Evolutionary conservation across 257 asterid genomes (phyloP).

Genomic region (Solanum bulbocastanum): DNA sequence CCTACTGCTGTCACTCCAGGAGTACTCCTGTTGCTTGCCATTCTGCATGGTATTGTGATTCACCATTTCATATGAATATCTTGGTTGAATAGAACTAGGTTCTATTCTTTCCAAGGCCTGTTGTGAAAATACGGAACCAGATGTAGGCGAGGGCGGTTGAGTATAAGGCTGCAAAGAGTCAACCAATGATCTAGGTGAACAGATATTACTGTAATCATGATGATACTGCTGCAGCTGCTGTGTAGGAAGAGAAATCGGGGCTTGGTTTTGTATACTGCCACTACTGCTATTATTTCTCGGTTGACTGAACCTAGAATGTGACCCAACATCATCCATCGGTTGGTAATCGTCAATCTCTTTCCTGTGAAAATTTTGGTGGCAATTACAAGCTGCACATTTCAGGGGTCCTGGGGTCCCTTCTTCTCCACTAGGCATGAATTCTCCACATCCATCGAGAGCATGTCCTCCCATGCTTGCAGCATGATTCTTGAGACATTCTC

Average conservation of each 20-base stretch:
- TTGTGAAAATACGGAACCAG: slow-evolving; percentile 31
- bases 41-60: slow-evolving; percentile 30
- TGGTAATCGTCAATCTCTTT: neutral
- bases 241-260: neutral
- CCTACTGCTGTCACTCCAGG: slow-evolving; percentile 32
- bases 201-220: neutral
- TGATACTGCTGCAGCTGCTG: neutral
- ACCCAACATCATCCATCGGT: neutral
- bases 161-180: slow-evolving; percentile 31
- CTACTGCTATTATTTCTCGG: neutral
- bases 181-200: slow-evolving; percentile 30
- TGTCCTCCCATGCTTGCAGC: neutral
- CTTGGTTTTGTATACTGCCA: neutral
- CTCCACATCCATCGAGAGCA: neutral
- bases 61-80: slow-evolving; percentile 46
- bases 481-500: neutral
- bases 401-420: neutral
- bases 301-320: neutral
- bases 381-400: neutral
- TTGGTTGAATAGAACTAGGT: slow-evolving; percentile 18
- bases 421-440: neutral
- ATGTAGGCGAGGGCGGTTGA: slow-evolving; percentile 29
- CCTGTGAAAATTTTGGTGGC: neutral
- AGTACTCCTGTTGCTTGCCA: slow-evolving; percentile 44
- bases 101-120: slow-evolving; percentile 41